phyloP scores from a whole-genome alignment of 768 basidiomycete species.

The Rhizopogon rudus region DNA sequence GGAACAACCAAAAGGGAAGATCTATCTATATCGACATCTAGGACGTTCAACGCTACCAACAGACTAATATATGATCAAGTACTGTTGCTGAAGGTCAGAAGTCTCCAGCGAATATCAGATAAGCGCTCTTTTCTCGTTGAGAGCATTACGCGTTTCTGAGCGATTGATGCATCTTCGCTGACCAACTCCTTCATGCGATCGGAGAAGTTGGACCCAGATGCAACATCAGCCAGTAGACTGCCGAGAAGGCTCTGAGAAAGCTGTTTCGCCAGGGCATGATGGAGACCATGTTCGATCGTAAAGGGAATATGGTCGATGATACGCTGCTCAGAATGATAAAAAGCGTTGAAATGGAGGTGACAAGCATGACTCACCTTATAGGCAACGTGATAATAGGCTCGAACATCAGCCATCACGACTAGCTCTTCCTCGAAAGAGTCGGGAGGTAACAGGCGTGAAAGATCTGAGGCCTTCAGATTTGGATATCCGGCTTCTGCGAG shows the following conservation, averaged over 20 bases:
- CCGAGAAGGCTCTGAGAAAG: conserved; percentile 33
- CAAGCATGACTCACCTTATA: conserved; percentile 33
- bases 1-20: not conserved
- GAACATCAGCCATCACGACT: conserved; percentile 41
- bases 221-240: conserved; percentile 22
- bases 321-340: conserved; percentile 31
- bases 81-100: conserved; percentile 21
- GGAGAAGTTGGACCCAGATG: conserved; percentile 7
- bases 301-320: conserved; percentile 51
- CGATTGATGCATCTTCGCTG: conserved; percentile 39
- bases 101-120: conserved; percentile 33
- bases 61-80: not conserved
- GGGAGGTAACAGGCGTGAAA: conserved; percentile 12
- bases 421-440: conserved; percentile 32
- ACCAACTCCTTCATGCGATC: conserved; percentile 37
- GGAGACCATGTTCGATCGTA: conserved; percentile 41
- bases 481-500: conserved; percentile 29
- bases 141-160: conserved; percentile 31
- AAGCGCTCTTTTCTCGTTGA: conserved; percentile 29
- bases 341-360: not conserved
- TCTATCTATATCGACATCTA: not conserved
- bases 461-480: conserved; percentile 11
- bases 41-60: not conserved
- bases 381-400: conserved; percentile 46
- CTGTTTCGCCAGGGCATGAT: conserved; percentile 31